phyloP scores from a whole-genome alignment of 2,329 filamentous ascomycete genomes.

The Xylaria sp. region DNA sequence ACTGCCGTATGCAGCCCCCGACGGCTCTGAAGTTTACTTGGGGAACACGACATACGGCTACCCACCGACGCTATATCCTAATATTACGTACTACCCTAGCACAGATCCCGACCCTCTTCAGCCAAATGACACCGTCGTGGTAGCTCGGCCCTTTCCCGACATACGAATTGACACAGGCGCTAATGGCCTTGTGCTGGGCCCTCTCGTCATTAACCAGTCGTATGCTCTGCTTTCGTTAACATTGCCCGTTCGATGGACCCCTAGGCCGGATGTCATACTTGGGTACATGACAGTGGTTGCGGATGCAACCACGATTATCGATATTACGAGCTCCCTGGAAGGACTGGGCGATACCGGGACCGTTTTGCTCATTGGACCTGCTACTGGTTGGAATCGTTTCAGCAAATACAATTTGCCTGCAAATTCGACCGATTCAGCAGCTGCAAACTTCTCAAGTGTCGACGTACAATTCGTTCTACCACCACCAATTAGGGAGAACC shows the following conservation, averaged over 20 bases:
- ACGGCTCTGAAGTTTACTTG: slow-evolving; percentile 70
- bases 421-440: slow-evolving; percentile 56
- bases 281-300: slow-evolving; percentile 88
- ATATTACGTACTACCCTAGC: slow-evolving; percentile 72
- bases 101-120: slow-evolving; percentile 54
- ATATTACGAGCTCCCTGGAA: slow-evolving; percentile 71
- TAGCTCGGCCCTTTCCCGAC: slow-evolving; percentile 62
- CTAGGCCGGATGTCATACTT: slow-evolving; percentile 70
- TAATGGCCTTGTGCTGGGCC: slow-evolving; percentile 77
- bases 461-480: slow-evolving; percentile 71
- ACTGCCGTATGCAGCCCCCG: slow-evolving; percentile 69
- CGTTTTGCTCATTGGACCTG: slow-evolving; percentile 76
- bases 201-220: slow-evolving; percentile 75
- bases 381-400: slow-evolving; percentile 73
- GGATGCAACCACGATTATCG: slow-evolving; percentile 71
- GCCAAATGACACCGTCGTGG: slow-evolving; percentile 55
- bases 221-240: slow-evolving; percentile 85
- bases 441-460: slow-evolving; percentile 55
- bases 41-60: slow-evolving; percentile 72
- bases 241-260: slow-evolving; percentile 78
- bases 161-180: slow-evolving; percentile 61
- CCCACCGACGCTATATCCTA: slow-evolving; percentile 79
- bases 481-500: slow-evolving; percentile 55
- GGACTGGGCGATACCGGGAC: slow-evolving; percentile 77
- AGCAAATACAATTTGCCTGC: slow-evolving; percentile 57